A percentile compares a stretch with the other conserved stretches of the same genome.
phyloP scores from a whole-genome alignment of 176 grass and related monocot genomes.

The Triticum dicoccoides region DNA sequence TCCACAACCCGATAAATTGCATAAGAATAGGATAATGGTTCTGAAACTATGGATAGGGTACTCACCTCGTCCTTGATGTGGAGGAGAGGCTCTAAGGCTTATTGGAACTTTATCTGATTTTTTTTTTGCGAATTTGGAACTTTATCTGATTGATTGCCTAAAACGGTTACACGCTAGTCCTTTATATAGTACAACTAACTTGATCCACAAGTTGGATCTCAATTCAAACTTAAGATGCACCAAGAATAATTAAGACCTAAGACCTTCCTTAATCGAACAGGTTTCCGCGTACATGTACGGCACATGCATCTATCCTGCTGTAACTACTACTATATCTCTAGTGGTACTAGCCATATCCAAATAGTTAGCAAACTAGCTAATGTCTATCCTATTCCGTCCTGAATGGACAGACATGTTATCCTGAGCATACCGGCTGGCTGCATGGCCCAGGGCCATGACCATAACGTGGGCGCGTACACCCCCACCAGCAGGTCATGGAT shows the following conservation, averaged over 20 bases:
- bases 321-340: neutral
- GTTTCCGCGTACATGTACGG: neutral
- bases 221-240: neutral
- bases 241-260: neutral
- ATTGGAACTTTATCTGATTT: neutral
- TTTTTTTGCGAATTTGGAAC: neutral
- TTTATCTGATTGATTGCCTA: neutral
- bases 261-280: neutral
- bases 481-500: too few species aligned
- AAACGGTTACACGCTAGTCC: neutral
- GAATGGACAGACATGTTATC: neutral
- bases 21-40: neutral
- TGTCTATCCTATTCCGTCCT: neutral
- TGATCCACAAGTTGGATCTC: neutral
- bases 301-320: neutral
- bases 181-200: neutral
- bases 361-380: neutral
- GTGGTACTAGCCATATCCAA: neutral
- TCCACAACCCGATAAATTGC: neutral
- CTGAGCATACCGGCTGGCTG: neutral
- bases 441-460: too few species aligned
- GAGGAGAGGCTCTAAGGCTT: neutral
- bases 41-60: neutral
- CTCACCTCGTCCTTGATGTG: neutral
- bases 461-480: too few species aligned